These are phyloP conservation scores for Xylaria sp. DNA, from an alignment of 2,329 filamentous ascomycete genomes.

Conservation along the genomic window DNA sequence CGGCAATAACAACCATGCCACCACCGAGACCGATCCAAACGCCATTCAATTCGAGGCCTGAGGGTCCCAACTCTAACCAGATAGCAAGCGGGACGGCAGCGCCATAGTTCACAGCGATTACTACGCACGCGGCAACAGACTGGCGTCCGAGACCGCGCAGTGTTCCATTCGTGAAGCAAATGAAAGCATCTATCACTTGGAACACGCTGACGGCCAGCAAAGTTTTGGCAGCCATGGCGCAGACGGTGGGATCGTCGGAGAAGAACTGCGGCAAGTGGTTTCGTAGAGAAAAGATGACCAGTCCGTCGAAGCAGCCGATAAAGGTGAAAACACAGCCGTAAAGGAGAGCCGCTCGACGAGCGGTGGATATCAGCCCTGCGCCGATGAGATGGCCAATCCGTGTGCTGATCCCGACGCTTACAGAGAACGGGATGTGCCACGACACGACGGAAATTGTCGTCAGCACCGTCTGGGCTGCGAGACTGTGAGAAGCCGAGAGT, in stretches of 20 bases:
- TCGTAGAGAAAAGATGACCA: constrained; percentile 49
- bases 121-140: constrained; percentile 52
- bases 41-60: constrained; percentile 49
- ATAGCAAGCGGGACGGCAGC: constrained; percentile 53
- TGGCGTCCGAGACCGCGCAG: constrained; percentile 55
- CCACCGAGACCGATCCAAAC: constrained; percentile 52
- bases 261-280: constrained; percentile 49
- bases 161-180: constrained; percentile 53
- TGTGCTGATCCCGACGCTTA: constrained; percentile 56
- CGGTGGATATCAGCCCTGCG: constrained; percentile 49
- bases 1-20: constrained; percentile 50
- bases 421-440: constrained; percentile 58
- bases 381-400: constrained; percentile 57
- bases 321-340: constrained; percentile 51
- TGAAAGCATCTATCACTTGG: constrained; percentile 52
- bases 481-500: constrained; percentile 30
- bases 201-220: constrained; percentile 51
- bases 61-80: constrained; percentile 53
- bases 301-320: constrained; percentile 51
- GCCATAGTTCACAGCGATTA: constrained; percentile 53
- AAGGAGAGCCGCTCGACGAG: constrained; percentile 48
- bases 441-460: constrained; percentile 55
- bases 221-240: constrained; percentile 46
- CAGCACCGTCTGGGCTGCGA: constrained; percentile 56
- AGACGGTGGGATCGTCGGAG: constrained; percentile 49